Conservation (phyloP, 1,284 basidiomycete species). For the Malassezia slooffiae region DNA sequence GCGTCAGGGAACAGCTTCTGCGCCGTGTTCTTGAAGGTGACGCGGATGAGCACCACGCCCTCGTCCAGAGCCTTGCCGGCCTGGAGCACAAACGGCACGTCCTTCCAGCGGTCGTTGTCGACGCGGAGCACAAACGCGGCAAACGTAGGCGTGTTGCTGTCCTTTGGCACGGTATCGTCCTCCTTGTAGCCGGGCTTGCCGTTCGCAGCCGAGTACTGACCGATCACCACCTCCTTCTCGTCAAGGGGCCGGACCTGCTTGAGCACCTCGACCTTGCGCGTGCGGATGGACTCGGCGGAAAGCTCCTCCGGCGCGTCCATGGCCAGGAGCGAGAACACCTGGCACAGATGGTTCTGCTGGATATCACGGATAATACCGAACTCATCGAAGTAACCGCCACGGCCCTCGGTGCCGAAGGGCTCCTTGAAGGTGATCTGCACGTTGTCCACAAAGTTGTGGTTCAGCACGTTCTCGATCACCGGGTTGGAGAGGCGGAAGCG, state of each 20-base stretch:
- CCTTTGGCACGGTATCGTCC: conserved; percentile 48
- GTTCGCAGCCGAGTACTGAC: conserved; percentile 44
- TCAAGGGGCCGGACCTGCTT: conserved; percentile 40
- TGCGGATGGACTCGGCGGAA: conserved; percentile 46
- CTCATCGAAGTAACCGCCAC: conserved; percentile 49
- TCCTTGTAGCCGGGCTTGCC: conserved; percentile 48
- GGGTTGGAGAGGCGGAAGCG: conserved; percentile 44
- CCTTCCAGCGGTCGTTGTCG: conserved; percentile 43
- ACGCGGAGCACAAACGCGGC: conserved; percentile 43
- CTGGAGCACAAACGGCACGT: conserved; percentile 45
- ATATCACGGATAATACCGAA: conserved; percentile 49
- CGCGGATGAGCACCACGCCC: conserved; percentile 42
- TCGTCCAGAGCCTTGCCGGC: conserved; percentile 45
- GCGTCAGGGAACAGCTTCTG: too few relatives aligned
- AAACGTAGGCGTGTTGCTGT: conserved; percentile 47
- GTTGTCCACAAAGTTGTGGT: conserved; percentile 45
- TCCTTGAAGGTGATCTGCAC: conserved; percentile 48
- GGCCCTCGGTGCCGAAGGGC: conserved; percentile 47
- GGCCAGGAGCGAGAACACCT: conserved; percentile 45
- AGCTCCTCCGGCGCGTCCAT: conserved; percentile 46
- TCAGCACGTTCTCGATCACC: conserved; percentile 41
- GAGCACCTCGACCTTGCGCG: conserved; percentile 47
- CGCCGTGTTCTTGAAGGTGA: conserved; percentile 34
- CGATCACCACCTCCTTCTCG: conserved; percentile 43
- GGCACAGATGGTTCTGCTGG: conserved; percentile 47